phyloP scores from a whole-genome alignment of 1,284 basidiomycete species.

The Cryptococcus sp. region DNA sequence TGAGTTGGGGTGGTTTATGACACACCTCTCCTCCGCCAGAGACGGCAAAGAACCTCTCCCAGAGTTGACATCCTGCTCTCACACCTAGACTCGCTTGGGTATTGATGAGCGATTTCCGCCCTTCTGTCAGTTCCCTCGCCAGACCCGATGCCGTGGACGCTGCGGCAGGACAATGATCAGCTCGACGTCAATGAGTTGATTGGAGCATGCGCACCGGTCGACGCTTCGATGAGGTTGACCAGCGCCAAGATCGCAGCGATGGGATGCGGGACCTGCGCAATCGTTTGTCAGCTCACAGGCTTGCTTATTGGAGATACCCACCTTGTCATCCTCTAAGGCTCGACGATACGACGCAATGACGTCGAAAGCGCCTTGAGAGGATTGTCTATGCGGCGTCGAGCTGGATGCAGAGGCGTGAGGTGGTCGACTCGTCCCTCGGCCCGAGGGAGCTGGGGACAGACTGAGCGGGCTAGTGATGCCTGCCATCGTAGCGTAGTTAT shows the following conservation, averaged over 20 bases:
- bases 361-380: slow-evolving; percentile 36
- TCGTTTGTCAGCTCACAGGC: neutral
- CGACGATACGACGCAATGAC: slow-evolving; percentile 46
- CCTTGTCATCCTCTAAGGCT: slow-evolving; percentile 48
- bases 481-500: slow-evolving; percentile 3
- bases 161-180: slow-evolving; percentile 8
- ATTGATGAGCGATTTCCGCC: slow-evolving; percentile 40
- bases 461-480: slow-evolving; percentile 16
- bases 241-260: slow-evolving; percentile 54
- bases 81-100: slow-evolving; percentile 50
- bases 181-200: neutral
- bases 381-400: neutral
- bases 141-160: slow-evolving; percentile 51
- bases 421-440: slow-evolving; percentile 6
- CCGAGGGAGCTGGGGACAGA: slow-evolving; percentile 15
- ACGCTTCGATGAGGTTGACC: slow-evolving; percentile 51
- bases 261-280: slow-evolving; percentile 48
- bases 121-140: slow-evolving; percentile 43
- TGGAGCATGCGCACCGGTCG: slow-evolving; percentile 44
- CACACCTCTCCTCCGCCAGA: slow-evolving; percentile 42
- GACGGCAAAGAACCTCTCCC: slow-evolving; percentile 50
- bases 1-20: neutral
- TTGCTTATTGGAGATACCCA: slow-evolving; percentile 17
- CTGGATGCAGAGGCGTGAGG: neutral
- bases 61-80: slow-evolving; percentile 52